A percentile compares a stretch with the other conserved stretches of the same genome.
Conservation (phyloP, 371 early-diverging fungal species). For the Capniomyces stellatus region DNA sequence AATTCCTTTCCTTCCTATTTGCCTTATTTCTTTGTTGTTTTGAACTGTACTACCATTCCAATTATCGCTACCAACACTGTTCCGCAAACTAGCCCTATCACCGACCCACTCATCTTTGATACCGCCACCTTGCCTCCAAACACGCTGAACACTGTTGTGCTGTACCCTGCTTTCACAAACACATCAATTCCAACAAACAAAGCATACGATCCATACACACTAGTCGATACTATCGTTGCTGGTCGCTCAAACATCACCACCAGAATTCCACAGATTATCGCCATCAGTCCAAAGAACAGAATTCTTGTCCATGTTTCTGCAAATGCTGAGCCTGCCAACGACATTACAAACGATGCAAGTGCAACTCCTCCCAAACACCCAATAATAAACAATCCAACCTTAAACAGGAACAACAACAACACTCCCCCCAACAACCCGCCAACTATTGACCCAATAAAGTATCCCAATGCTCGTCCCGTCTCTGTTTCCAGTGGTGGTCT, state of each 20-base stretch:
- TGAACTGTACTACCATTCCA: neutral
- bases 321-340: slow-evolving; percentile 18
- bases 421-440: slow-evolving; percentile 37
- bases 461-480: slow-evolving; percentile 20
- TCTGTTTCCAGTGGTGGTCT: slow-evolving; percentile 18
- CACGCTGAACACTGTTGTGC: slow-evolving; percentile 7
- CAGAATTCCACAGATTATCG: slow-evolving; percentile 30
- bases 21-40: neutral
- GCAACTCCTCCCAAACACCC: slow-evolving; percentile 44
- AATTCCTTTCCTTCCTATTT: no score
- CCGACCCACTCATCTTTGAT: neutral
- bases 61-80: neutral
- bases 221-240: slow-evolving; percentile 36
- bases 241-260: slow-evolving; percentile 32
- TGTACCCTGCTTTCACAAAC: slow-evolving; percentile 52
- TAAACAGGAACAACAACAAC: slow-evolving; percentile 24
- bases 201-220: slow-evolving; percentile 46
- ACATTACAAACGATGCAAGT: slow-evolving; percentile 32
- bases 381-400: slow-evolving; percentile 22
- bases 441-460: slow-evolving; percentile 32
- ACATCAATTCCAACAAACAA: slow-evolving; percentile 56
- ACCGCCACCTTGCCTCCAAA: neutral
- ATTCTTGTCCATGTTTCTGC: slow-evolving; percentile 18
- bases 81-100: neutral
- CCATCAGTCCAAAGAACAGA: slow-evolving; percentile 37